Evolutionary conservation across 768 basidiomycete species (phyloP).

Genomic region (Cubamyces lactineus): DNA sequence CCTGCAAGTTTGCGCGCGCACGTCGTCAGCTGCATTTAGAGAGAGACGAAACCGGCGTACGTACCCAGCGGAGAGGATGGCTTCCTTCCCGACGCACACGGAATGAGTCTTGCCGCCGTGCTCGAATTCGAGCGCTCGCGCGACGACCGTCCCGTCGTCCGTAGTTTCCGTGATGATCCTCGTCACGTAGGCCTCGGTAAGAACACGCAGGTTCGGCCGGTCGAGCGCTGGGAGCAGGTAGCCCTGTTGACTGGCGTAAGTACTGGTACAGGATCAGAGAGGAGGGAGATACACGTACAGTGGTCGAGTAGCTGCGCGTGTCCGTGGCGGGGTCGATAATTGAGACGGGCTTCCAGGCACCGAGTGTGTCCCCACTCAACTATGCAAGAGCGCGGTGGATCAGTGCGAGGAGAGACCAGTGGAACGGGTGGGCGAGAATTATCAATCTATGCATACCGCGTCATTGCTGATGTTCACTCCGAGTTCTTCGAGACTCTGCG

Average conservation of each 20-base stretch:
- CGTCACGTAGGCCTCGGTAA: constrained; percentile 30
- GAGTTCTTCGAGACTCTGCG: constrained; percentile 14
- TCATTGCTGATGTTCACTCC: constrained; percentile 13
- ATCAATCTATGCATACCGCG: constrained; percentile 3
- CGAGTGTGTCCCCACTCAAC: neutral
- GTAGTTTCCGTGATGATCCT: constrained; percentile 18
- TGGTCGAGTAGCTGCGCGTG: constrained; percentile 31
- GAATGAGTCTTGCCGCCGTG: constrained; percentile 29
- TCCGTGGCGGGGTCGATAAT: constrained; percentile 27
- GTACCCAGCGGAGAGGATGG: constrained; percentile 44
- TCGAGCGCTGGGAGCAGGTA: constrained; percentile 28
- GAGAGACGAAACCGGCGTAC: constrained; percentile 9
- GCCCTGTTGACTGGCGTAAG: neutral
- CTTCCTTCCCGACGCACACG: constrained; percentile 45
- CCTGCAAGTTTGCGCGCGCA: constrained; percentile 32
- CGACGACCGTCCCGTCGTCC: constrained; percentile 25
- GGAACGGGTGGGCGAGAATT: neutral
- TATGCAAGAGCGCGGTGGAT: neutral
- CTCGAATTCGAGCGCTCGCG: constrained; percentile 43
- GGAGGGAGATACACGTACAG: constrained; percentile 15
- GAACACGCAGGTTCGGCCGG: constrained; percentile 36
- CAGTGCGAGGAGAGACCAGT: neutral
- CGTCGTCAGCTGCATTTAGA: neutral
- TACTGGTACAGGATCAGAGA: neutral
- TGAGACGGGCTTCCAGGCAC: constrained; percentile 12